phyloP scores from a whole-genome alignment of 495 filamentous ascomycete species.

The Penicillium odoratum region DNA sequence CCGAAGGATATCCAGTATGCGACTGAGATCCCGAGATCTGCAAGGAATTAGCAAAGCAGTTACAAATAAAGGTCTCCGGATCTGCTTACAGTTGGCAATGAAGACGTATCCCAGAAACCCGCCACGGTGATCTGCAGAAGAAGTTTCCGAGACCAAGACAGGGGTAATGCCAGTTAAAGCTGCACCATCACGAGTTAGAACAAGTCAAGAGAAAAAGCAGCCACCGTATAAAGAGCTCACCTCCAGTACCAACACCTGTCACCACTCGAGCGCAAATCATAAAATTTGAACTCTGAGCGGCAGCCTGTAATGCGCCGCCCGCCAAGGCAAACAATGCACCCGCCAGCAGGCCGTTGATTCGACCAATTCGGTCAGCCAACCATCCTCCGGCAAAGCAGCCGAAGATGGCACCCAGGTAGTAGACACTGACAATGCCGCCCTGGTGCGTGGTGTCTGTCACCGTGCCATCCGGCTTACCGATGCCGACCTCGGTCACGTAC shows the following conservation, averaged over 20 bases:
- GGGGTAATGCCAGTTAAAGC: slow-evolving; percentile 53
- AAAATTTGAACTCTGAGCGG: slow-evolving; percentile 25
- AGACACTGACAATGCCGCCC: slow-evolving; percentile 55
- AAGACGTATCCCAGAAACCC: slow-evolving; percentile 53
- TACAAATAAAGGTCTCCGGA: background rate
- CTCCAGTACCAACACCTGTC: slow-evolving; percentile 60
- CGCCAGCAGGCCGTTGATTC: slow-evolving; percentile 54
- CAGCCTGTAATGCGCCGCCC: slow-evolving; percentile 36
- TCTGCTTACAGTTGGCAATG: slow-evolving; percentile 49
- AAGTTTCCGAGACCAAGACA: slow-evolving; percentile 53
- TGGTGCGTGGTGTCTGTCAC: slow-evolving; percentile 39
- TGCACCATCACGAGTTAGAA: slow-evolving; percentile 13
- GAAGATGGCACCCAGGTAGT: slow-evolving; percentile 55
- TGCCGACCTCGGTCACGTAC: slow-evolving; percentile 42
- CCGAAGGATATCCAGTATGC: slow-evolving; percentile 63
- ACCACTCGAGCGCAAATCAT: slow-evolving; percentile 48
- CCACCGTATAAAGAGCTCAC: background rate
- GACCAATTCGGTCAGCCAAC: slow-evolving; percentile 52
- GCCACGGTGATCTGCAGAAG: slow-evolving; percentile 48
- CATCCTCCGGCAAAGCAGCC: slow-evolving; percentile 53
- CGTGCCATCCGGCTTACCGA: slow-evolving; percentile 35
- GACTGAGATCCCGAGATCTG: slow-evolving; percentile 58
- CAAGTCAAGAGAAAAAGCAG: background rate
- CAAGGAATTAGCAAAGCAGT: background rate
- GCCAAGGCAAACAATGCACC: slow-evolving; percentile 18